Base-by-base conservation (phyloP, 2,329 filamentous ascomycete species). In the Beauveria rudraprayagi region DNA sequence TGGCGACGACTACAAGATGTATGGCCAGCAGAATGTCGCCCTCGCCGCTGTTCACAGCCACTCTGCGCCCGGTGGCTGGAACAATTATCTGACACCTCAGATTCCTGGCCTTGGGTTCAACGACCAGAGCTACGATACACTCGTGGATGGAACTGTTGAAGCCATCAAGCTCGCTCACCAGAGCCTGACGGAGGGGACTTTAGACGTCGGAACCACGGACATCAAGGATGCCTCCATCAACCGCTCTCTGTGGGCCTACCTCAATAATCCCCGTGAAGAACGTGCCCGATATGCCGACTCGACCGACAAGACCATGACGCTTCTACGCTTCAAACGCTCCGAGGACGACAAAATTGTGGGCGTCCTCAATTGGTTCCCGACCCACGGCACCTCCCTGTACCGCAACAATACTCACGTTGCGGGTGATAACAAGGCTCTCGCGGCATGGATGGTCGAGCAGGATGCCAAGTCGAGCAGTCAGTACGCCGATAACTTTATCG, bases 351-450 rank as follows among this genome's bases (percentile, higher is more conserved):
- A 91, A 74, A 87, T 87, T 61, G 84, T 91, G 47, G 92, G 91
- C 14, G 78, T 95, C 1, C 75, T 97, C 62, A 94, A 91, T 17
- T 97, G 92, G 90, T 96, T 93, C 71, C 85, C 93, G 3, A 90
- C 92, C 0, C 93, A 97, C 71, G 92, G 92, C 52, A 97, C 93
- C 0, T 96, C 91, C 0, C 84, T 97, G 73, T 84, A 92, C 26
- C 89, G 90, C 60, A 97, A 97, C 75, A 96, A 96, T 74, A 97
- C 92, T 0, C 80, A 96, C 16, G 84, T 94, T 56, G 87, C 92
- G 3, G 93, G 91, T n/a, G 93, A 97, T 73, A 97, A 97, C 77
- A 97, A 97, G 76, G 93, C 93, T 14, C 91, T 96, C 7, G 92
- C 93, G 2, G 90, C 92, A 0, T 89, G 88, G 70, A 77, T 96